Percentiles rank a stretch among this genome's conserved stretches.
phyloP scores from a whole-genome alignment of 306 rosid genomes.

The Gynostemma pentaphyllum region DNA sequence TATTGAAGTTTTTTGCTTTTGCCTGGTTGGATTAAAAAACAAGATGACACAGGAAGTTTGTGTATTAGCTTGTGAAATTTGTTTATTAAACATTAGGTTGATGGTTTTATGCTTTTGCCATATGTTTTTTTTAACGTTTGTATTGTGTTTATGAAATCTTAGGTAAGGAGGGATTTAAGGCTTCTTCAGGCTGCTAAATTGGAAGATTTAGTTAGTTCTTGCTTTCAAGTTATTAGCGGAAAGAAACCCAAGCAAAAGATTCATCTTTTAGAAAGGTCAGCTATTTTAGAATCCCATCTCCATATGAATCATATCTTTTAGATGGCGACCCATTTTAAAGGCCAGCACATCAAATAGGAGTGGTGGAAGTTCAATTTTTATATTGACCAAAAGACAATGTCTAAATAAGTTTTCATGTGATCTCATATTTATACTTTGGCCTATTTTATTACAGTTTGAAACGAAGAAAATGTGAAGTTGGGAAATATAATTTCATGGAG shows the following conservation, averaged over 20 bases:
- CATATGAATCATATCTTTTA: background rate
- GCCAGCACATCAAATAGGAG: no score
- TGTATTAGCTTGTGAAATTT: background rate
- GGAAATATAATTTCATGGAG: slow-evolving; percentile 61
- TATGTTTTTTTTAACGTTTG: background rate
- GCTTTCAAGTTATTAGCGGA: slow-evolving; percentile 52
- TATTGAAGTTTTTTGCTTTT: background rate
- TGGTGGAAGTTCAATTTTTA: no score
- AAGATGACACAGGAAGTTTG: background rate
- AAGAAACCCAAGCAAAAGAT: slow-evolving; percentile 68
- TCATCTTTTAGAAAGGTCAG: slow-evolving; percentile 68
- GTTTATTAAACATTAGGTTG: background rate
- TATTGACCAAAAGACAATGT: background rate
- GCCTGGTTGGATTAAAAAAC: background rate
- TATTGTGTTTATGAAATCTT: slow-evolving; percentile 4
- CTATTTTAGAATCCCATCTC: background rate
- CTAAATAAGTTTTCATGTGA: background rate
- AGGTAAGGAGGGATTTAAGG: slow-evolving; percentile 77
- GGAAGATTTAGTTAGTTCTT: slow-evolving; percentile 57
- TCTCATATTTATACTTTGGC: background rate
- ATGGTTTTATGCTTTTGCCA: background rate
- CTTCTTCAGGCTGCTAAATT: slow-evolving; percentile 48
- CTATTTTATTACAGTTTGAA: slow-evolving; percentile 46
- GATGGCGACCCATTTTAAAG: no score
- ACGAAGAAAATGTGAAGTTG: slow-evolving; percentile 55